Evolutionary conservation across 495 filamentous ascomycete genomes (phyloP), one percentile per base, ranked within the genome.

Genomic region (Cercophora newfieldiana): DNA sequence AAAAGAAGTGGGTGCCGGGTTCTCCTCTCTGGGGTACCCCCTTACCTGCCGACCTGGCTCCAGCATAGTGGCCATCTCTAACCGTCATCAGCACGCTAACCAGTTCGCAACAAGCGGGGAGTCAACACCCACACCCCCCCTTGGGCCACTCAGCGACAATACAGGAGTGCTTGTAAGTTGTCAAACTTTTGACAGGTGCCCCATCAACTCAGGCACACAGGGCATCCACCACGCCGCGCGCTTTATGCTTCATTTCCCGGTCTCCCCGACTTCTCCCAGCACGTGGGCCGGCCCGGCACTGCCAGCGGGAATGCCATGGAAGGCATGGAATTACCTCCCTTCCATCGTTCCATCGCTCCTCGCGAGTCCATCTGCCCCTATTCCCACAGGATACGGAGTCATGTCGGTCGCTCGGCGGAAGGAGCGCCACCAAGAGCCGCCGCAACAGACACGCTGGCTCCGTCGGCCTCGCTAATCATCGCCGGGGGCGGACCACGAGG

Each of bases 151-250:
- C 37, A 14, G 18, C 12, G 37, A 2, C 37, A 44, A 16, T 16
- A 44, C 37, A 44, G 37, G 37, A 44, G 37, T 16, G 37, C 37
- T 44, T 44, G 37, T 44, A 44, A 44, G 37, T 44, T 53, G 50
- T 53, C 50, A 53, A 26, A 53, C 50, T 53, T 44, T 53, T 53
- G 50, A 53, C 50, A 53, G 50, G 50, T 53, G n/a, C 50, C 50
- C 50, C 50, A 53, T 53, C 12, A 44, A 44, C 37, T 44, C 37
- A 14, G 10, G 37, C 4, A 4, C 37, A 8, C 37, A 33, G 30
- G 30, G 12, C 30, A 33, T 12, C 4, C 30, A 33, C 30, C 30
- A 33, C 30, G 30, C 4, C 30, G 30, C 30, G 12, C 30, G 30
- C 30, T 33, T 44, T 14, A 44, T 44, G 37, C 37, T 44, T 44